Percentiles rank a stretch among this genome's conserved stretches.
These are phyloP conservation scores for Ilyonectria sp. DNA, from an alignment of 2,329 filamentous ascomycete species.

Conservation along the genomic window DNA sequence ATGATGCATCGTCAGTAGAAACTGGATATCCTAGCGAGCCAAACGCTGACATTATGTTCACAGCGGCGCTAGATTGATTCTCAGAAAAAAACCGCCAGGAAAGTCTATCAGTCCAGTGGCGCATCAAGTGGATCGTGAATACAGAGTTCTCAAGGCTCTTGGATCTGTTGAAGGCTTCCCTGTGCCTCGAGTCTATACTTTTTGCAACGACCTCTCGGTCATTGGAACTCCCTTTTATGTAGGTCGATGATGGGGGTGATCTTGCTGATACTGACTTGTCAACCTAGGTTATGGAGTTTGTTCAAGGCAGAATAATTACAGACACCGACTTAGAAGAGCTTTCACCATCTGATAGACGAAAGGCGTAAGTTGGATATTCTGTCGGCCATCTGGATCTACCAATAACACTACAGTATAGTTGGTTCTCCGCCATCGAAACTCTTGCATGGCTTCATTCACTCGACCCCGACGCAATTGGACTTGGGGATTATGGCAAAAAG, in stretches of 20 bases:
- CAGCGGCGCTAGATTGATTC: conserved; percentile 21
- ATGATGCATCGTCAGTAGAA: conserved; percentile 12
- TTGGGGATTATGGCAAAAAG: conserved; percentile 22
- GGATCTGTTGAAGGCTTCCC: conserved; percentile 24
- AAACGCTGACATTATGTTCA: background rate
- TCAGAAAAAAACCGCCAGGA: conserved; percentile 32
- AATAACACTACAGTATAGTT: background rate
- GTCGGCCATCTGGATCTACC: too few species aligned
- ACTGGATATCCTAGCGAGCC: too few species aligned
- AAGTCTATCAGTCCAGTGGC: conserved; percentile 20
- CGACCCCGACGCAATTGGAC: conserved; percentile 14
- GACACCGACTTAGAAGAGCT: conserved; percentile 11
- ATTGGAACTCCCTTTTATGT: conserved; percentile 34
- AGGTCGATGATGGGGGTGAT: background rate
- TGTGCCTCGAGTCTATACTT: conserved; percentile 28
- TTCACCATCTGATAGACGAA: conserved; percentile 14
- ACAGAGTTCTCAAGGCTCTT: conserved; percentile 24
- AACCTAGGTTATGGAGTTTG: conserved; percentile 26
- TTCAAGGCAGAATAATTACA: conserved; percentile 28
- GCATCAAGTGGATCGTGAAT: conserved; percentile 32
- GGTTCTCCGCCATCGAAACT: conserved; percentile 24
- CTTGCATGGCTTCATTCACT: conserved; percentile 28
- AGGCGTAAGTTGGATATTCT: conserved; percentile 1
- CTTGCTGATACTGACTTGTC: background rate
- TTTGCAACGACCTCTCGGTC: conserved; percentile 23